Percentiles rank a stretch among this genome's conserved stretches.
Evolutionary conservation across 78 protist species (phyloP).

Genomic region (Dictyostelium capitatum): DNA sequence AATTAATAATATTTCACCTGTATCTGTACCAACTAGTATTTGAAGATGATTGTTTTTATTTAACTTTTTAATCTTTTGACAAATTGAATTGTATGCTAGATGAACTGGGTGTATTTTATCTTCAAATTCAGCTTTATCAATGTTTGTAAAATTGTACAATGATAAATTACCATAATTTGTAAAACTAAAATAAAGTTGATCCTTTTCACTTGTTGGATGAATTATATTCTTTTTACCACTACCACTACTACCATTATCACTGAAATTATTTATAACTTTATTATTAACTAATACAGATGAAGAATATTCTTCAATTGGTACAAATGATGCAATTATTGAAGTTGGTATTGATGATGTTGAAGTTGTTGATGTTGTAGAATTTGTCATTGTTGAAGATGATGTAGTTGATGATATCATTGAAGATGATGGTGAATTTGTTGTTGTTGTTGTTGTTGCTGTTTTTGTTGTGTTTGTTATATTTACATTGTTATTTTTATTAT

Average conservation of each 20-base stretch:
- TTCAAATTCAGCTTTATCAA: constrained; percentile 42
- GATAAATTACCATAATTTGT: background rate
- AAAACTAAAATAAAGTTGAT: background rate
- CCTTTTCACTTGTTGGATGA: background rate
- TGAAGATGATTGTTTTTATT: background rate
- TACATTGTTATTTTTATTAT: background rate
- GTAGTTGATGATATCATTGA: background rate
- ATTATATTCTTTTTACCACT: constrained; percentile 44
- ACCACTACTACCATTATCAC: background rate
- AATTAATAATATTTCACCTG: constrained; percentile 48
- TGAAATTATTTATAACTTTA: background rate
- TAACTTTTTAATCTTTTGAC: constrained; percentile 29
- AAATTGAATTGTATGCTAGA: background rate
- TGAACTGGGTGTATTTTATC: background rate
- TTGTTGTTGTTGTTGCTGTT: background rate
- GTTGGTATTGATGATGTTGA: background rate
- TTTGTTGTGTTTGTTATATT: background rate
- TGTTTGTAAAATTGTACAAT: constrained; percentile 27
- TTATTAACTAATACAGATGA: background rate
- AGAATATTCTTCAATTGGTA: background rate
- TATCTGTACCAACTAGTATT: constrained; percentile 57
- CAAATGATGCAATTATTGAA: background rate
- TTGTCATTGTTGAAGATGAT: background rate
- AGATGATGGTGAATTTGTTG: constrained; percentile 18
- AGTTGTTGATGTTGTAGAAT: background rate